These are phyloP conservation scores for Taxawa tesnikishii DNA, from an alignment of 2,329 filamentous ascomycete species.

Conservation along the genomic window DNA sequence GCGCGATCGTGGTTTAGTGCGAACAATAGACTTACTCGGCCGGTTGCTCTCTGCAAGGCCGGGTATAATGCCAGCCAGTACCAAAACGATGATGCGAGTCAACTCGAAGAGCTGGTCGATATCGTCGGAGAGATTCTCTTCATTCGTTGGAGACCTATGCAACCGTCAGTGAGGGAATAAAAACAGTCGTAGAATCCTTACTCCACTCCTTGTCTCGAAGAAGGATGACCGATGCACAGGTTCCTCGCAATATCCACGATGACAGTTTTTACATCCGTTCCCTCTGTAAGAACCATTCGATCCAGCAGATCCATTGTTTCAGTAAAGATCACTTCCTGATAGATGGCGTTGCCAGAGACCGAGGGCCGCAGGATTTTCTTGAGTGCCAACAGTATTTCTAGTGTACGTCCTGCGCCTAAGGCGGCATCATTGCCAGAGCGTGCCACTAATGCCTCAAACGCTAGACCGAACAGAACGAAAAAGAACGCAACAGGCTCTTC, in stretches of 20 bases:
- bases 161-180: constrained; percentile 10
- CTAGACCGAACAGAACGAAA: constrained; percentile 92
- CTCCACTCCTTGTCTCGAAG: constrained; percentile 58
- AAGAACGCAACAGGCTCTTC: constrained; percentile 98
- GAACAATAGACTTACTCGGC: constrained; percentile 23
- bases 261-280: constrained; percentile 73
- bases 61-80: constrained; percentile 76
- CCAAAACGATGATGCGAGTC: constrained; percentile 88
- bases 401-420: constrained; percentile 21
- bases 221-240: constrained; percentile 82
- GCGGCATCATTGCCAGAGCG: constrained; percentile 30
- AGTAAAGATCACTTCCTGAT: constrained; percentile 87
- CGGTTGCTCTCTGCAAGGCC: constrained; percentile 53
- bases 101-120: constrained; percentile 97
- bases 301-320: constrained; percentile 96
- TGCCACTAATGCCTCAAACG: constrained; percentile 87
- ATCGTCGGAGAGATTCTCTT: constrained; percentile 80
- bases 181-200: too few species aligned
- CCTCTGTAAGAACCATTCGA: constrained; percentile 82
- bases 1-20: too few species aligned
- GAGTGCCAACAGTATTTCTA: constrained; percentile 80
- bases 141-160: constrained; percentile 25
- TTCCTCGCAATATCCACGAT: constrained; percentile 91
- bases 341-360: constrained; percentile 92
- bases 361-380: constrained; percentile 92